Evolutionary conservation across 352 stramenopile species (phyloP), one percentile per base, ranked within the genome.

Genomic region (Pythium aphanidermatum): DNA sequence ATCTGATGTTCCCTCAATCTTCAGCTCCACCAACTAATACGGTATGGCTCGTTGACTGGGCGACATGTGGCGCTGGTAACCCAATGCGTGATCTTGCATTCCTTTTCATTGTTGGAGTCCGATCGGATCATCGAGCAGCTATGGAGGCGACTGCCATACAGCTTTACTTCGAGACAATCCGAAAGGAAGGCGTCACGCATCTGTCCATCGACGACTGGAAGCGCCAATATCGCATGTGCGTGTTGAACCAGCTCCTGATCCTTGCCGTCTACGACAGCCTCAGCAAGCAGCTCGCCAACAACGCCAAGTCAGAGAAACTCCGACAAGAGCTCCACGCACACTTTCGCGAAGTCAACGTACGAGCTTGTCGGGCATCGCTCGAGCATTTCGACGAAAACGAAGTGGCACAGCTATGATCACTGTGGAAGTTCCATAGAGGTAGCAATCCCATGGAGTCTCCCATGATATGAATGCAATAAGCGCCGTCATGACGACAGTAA

Each of bases 201-300:
- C 27, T 80, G 19, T 53, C 62, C 5, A 41, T 78, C 10, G 58
- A 69, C 0, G 66, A 85, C 20, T 68, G 81, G 53, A 58, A 45
- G 52, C 53, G 20, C 14, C 60, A 78, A 29, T 92, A 92, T 46
- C 71, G 68, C 14, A 10, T 76, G 16, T 88, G 74, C 42, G 63
- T 85, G 32, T 58, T 92, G 11, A 92, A 92, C 49, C 80, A 92
- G 51, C 88, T 92, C 35, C 39, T 86, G 24, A 92, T 88, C 46
- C 70, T 92, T 35, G 80, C 81, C 19, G 76, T 87, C 24, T 89
- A 80, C 61, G 77, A 92, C 58, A 69, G 54, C 31, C 65, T 89
- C 34, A 92, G 68, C 64, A 89, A 89, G 51, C 74, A 77, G 26
- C 70, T 92, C 33, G 77, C 73, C n/a, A 58, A 60, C 12, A 87